Percentiles rank a stretch among this genome's conserved stretches.
Conservation (phyloP, 129 eudicot genomes). For the Pulicaria dysenterica region DNA sequence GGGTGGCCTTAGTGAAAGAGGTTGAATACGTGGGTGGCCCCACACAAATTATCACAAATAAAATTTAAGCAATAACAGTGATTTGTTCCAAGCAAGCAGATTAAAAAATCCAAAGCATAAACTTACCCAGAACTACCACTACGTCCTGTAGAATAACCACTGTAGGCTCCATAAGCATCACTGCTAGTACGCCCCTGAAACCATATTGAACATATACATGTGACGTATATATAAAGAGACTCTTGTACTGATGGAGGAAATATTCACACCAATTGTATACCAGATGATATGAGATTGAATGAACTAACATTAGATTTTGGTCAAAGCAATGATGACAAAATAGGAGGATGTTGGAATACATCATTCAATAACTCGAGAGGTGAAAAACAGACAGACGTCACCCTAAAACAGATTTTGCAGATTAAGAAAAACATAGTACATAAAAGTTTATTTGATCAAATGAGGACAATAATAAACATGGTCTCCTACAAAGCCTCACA, state of each 20-base stretch:
- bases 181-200: slow-evolving; percentile 62
- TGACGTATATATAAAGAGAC: too few species aligned
- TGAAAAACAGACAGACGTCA: background rate
- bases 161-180: slow-evolving; percentile 74
- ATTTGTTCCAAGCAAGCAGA: background rate
- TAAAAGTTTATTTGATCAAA: too few species aligned
- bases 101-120: background rate
- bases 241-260: background rate
- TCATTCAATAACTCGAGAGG: background rate
- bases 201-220: background rate
- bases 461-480: too few species aligned
- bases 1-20: too few species aligned
- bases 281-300: background rate
- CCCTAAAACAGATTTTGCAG: background rate
- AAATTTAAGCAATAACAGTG: too few species aligned
- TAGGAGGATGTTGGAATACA: background rate
- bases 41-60: too few species aligned
- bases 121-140: slow-evolving; percentile 80
- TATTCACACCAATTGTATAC: background rate
- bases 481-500: too few species aligned
- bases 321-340: background rate
- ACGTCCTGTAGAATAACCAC: slow-evolving; percentile 86
- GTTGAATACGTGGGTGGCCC: too few species aligned
- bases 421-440: too few species aligned
- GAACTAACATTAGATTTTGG: background rate